phyloP scores from a whole-genome alignment of 2,329 filamentous ascomycete genomes.

The Coniochaeta prunicola region DNA sequence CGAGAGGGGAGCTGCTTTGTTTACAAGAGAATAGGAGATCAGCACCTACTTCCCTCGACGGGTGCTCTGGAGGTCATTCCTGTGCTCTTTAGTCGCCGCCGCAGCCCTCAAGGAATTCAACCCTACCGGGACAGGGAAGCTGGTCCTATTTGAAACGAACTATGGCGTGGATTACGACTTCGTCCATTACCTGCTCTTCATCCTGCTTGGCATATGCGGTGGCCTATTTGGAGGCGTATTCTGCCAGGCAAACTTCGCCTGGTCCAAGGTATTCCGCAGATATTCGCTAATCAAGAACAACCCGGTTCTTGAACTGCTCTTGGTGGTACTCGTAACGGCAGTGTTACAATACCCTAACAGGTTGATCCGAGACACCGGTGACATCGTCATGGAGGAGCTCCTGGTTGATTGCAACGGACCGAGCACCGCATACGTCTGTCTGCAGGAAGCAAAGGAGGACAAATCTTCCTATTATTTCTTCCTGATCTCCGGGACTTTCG shows the following conservation, averaged over 20 bases:
- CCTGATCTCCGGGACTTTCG: constrained; percentile 43
- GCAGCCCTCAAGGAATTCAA: constrained; percentile 50
- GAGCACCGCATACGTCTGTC: constrained; percentile 38
- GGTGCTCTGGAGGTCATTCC: constrained; percentile 48
- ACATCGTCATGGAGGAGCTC: constrained; percentile 48
- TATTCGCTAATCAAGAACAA: constrained; percentile 44
- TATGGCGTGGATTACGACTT: constrained; percentile 49
- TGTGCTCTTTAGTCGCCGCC: constrained; percentile 49
- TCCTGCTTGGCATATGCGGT: constrained; percentile 47
- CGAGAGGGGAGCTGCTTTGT: background rate
- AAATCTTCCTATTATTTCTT: constrained; percentile 37
- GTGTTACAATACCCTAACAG: constrained; percentile 50
- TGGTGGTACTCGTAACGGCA: constrained; percentile 45
- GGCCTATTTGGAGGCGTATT: constrained; percentile 53
- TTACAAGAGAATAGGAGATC: constrained; percentile 34
- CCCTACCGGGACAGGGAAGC: constrained; percentile 50
- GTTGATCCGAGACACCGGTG: constrained; percentile 45
- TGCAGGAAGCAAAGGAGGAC: constrained; percentile 32
- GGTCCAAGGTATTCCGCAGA: constrained; percentile 37
- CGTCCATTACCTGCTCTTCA: constrained; percentile 48
- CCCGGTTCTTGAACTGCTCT: constrained; percentile 46
- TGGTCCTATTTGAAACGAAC: constrained; percentile 53
- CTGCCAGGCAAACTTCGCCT: constrained; percentile 49
- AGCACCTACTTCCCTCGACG: constrained; percentile 52
- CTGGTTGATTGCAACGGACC: constrained; percentile 43